phyloP scores from a whole-genome alignment of 257 asterid species.

The Capsicum chinense region DNA sequence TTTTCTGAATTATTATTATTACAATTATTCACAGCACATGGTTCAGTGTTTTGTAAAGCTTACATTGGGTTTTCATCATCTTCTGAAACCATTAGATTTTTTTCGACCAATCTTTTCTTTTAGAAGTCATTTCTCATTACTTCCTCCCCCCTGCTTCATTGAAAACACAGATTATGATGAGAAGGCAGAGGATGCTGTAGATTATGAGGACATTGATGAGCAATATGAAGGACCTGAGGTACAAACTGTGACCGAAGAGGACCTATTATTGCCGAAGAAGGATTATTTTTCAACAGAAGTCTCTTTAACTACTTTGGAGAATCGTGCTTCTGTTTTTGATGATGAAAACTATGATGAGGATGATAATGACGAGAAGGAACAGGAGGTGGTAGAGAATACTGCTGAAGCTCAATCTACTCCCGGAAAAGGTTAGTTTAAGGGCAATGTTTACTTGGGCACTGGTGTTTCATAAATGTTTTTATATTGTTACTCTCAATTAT shows the following conservation, averaged over 20 bases:
- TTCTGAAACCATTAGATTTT: slow-evolving; percentile 23
- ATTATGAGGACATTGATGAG: slow-evolving; percentile 97
- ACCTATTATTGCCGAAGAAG: slow-evolving; percentile 73
- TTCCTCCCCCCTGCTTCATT: slow-evolving; percentile 17
- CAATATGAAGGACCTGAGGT: slow-evolving; percentile 99
- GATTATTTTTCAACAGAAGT: slow-evolving; percentile 68
- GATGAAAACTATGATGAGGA: slow-evolving; percentile 97
- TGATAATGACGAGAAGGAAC: slow-evolving; percentile 56
- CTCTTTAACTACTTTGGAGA: slow-evolving; percentile 56
- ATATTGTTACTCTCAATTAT: slow-evolving; percentile 8
- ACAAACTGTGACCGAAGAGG: slow-evolving; percentile 87
- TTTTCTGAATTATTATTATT: slow-evolving; percentile 3
- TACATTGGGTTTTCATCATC: background rate
- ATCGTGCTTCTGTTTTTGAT: slow-evolving; percentile 67
- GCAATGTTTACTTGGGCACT: background rate
- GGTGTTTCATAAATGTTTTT: background rate
- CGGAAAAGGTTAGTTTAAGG: slow-evolving; percentile 55
- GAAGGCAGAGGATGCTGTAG: slow-evolving; percentile 97
- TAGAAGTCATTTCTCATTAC: slow-evolving; percentile 37
- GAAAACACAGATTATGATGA: slow-evolving; percentile 71
- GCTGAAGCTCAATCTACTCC: slow-evolving; percentile 46
- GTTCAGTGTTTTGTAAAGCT: background rate
- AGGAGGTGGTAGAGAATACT: slow-evolving; percentile 49
- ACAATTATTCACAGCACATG: background rate
- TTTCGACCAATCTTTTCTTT: background rate